Base-by-base conservation (phyloP, 108 stramenopile species). In the Pseudonitzschia pungens region DNA sequence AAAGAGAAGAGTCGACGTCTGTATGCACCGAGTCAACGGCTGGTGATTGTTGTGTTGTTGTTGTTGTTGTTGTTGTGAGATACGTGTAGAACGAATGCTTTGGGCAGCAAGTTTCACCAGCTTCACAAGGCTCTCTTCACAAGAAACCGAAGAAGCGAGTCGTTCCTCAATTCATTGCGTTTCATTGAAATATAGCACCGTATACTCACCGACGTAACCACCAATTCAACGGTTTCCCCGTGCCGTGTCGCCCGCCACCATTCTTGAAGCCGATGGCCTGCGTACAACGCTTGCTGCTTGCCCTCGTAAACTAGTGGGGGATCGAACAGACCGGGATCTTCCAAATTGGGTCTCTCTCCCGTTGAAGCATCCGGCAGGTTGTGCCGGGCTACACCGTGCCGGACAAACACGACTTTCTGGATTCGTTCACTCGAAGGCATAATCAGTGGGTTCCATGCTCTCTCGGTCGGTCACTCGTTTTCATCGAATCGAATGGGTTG, bases 341-440 rank as follows among this genome's bases (percentile, higher is more conserved):
- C 22, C 22, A 81, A 43, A 70, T 89, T 70, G 20, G 87, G 89
- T 40, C 40, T 57, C 41, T 68, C 43, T 8, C 79, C 77, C 7
- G 82, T 84, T 6, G 26, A 28, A 16, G 81, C 64, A 72, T 88
- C 85, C 24, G 40, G 74, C n/a, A 65, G 41, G 66, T 93, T 93
- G 69, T 93, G 92, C 16, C 62, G 57, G 7, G 92, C 92, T 4
- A 89, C 82, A 16, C 88, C 92, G 66, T 93, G 92, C 21, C 92
- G 86, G 54, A 92, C 78, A 36, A 92, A 88, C 32, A 85, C 78
- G 45, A 91, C 78, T 4, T 79, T 84, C 63, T 84, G 84, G 42
- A 72, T 50, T 32, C 65, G 54, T 68, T 68, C 70, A 4, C 26
- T 45, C 2, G 36, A 36, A 36, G 36, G 6, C 36, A 36, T 5